Percentiles rank a stretch among this genome's conserved stretches.
Evolutionary conservation across 768 basidiomycete species (phyloP).

Genomic region (Auricularia auricula-judae): DNA sequence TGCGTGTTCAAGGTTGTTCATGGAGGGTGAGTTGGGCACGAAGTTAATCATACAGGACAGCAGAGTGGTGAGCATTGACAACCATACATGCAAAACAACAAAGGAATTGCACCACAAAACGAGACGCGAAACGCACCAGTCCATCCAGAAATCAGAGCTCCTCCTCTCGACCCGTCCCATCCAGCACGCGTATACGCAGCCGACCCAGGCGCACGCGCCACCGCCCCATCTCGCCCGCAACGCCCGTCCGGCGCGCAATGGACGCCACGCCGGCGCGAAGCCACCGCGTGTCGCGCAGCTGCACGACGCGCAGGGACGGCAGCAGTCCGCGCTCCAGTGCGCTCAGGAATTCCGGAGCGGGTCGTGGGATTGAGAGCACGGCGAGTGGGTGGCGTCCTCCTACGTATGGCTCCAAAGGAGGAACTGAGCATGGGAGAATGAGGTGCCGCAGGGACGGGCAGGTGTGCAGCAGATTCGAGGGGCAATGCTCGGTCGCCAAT

Average conservation of each 20-base stretch:
- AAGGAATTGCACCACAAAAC: no score
- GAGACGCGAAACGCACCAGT: no score
- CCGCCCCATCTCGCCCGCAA: constrained; percentile 70
- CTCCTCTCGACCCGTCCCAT: constrained; percentile 42
- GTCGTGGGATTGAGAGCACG: constrained; percentile 69
- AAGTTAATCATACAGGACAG: no score
- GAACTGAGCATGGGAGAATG: constrained; percentile 16
- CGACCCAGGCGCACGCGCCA: constrained; percentile 56
- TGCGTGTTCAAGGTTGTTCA: no score
- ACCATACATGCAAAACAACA: no score
- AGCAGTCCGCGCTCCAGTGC: constrained; percentile 38
- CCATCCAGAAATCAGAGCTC: background rate
- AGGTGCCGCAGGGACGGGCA: constrained; percentile 55
- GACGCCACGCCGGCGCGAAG: constrained; percentile 52
- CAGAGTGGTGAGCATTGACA: no score
- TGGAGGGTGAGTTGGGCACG: no score
- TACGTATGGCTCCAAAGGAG: constrained; percentile 8
- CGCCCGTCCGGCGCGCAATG: constrained; percentile 58
- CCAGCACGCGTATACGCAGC: constrained; percentile 51
- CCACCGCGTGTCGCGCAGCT: constrained; percentile 63
- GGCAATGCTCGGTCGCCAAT: constrained; percentile 57
- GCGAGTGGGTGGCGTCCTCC: constrained; percentile 32
- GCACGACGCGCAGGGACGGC: constrained; percentile 44
- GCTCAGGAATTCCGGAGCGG: constrained; percentile 45
- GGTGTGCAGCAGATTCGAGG: constrained; percentile 32